These are phyloP conservation scores for Phytophthora macrochlamydospora DNA, from an alignment of 352 stramenopile genomes.

Conservation along the genomic window DNA sequence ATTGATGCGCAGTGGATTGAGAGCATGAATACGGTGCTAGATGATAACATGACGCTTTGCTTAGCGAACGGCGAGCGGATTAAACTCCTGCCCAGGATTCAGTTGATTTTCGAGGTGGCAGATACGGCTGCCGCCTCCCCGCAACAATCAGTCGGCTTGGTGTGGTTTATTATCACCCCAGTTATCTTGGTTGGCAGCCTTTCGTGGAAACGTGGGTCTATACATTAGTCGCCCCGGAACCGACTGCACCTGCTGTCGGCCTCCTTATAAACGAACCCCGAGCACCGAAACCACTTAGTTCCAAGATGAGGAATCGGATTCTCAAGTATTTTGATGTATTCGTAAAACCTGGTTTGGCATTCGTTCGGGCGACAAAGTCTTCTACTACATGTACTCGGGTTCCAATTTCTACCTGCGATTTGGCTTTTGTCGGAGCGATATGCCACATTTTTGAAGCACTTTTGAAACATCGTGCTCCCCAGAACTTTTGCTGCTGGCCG, in stretches of 20 bases:
- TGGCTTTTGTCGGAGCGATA: constrained; percentile 54
- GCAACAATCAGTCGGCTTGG: constrained; percentile 92
- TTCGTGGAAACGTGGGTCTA: constrained; percentile 71
- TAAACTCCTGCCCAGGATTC: constrained; percentile 84
- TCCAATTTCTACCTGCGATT: constrained; percentile 52
- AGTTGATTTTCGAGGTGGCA: constrained; percentile 93
- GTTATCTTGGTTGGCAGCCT: constrained; percentile 67
- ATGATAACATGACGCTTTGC: constrained; percentile 93
- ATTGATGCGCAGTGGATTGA: constrained; percentile 89
- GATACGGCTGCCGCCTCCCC: constrained; percentile 91
- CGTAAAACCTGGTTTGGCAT: constrained; percentile 54
- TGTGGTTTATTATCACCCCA: constrained; percentile 89
- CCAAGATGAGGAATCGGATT: constrained; percentile 47
- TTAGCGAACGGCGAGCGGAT: constrained; percentile 90
- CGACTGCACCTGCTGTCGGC: background rate
- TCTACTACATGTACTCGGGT: constrained; percentile 22
- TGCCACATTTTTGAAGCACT: constrained; percentile 70
- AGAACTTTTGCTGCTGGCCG: constrained; percentile 43
- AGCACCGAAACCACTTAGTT: constrained; percentile 26
- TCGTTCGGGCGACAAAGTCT: constrained; percentile 35
- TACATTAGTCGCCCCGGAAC: constrained; percentile 33
- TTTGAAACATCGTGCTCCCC: constrained; percentile 42
- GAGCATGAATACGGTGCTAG: constrained; percentile 89
- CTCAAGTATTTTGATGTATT: constrained; percentile 70
- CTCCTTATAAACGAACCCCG: constrained; percentile 1